These are phyloP conservation scores for Funneliformis mosseae DNA, from an alignment of 192 early-diverging fungal species.

Conservation along the genomic window DNA sequence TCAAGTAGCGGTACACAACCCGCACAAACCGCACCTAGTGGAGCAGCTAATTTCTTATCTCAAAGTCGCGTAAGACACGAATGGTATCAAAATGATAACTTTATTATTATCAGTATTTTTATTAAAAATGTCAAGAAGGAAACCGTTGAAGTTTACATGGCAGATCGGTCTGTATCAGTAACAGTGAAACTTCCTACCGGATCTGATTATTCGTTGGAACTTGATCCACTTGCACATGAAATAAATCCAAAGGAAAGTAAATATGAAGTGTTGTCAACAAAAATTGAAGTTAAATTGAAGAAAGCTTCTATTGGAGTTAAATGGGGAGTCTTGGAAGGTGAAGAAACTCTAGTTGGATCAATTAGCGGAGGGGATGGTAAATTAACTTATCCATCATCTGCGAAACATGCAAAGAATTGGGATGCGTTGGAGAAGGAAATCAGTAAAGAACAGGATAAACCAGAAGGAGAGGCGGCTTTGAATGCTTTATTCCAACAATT, in stretches of 20 bases:
- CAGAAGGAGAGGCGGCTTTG: constrained; percentile 86
- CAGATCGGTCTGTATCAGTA: constrained; percentile 67
- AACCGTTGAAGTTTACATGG: constrained; percentile 67
- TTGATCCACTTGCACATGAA: constrained; percentile 83
- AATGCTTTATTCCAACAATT: constrained; percentile 93
- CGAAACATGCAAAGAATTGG: constrained; percentile 79
- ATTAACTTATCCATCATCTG: constrained; percentile 50
- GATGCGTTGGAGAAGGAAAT: constrained; percentile 72
- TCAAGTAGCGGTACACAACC: too few species aligned
- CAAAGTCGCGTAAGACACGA: constrained; percentile 70
- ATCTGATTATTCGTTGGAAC: constrained; percentile 85
- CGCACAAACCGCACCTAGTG: too few species aligned
- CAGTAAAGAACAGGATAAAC: constrained; percentile 82
- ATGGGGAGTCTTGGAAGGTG: constrained; percentile 86
- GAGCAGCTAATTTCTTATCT: constrained; percentile 11
- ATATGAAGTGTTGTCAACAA: constrained; percentile 86
- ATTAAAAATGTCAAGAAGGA: constrained; percentile 85
- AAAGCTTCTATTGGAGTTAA: constrained; percentile 76
- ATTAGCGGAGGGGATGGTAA: constrained; percentile 52
- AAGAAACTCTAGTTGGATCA: constrained; percentile 49
- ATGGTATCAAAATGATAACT: constrained; percentile 96
- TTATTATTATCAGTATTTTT: constrained; percentile 87
- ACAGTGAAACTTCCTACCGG: constrained; percentile 82
- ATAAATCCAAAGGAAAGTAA: constrained; percentile 73
- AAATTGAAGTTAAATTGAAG: constrained; percentile 90